Base-by-base conservation (phyloP, 305 asterid genomes). In the Striga hermonthica region DNA sequence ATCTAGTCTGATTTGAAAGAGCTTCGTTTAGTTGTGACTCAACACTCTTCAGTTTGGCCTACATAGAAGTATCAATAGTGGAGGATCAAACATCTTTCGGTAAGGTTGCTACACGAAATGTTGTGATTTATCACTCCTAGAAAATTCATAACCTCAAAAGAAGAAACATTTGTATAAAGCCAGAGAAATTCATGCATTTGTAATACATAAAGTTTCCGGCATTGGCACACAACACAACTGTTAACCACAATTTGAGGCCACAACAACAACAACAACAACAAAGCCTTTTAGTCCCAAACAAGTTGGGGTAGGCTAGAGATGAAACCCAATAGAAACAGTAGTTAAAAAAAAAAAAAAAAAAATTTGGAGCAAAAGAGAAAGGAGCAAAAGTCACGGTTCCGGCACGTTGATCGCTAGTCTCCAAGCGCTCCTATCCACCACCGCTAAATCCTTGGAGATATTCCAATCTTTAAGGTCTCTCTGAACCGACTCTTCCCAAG, bases 1-100 rank as follows among this genome's bases (percentile, higher is more conserved):
- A 72, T 76, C 75, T 75, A 65, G 79, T 66, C 72, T 79, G 85
- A 35, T 73, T 74, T 64, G 82, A 76, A 71, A 81, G 83, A 54
- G 90, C 88, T 80, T 90, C 96, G 65, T 64, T 77, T 63, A 90
- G 72, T 74, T 84, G 91, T 53, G 84, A 81, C 79, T 94, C 97
- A 62, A 81, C 62, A 61, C 74, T 79, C 79, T 87, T 86, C 79
- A 94, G 76, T 70, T 90, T 90, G 70, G 80, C 87, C 99, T 93
- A 65, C 75, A 75, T 54, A 73, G 64, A 69, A 62, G 68, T 69
- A 76, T 47, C 70, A 68, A 50, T 59, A 67, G 50, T 47, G 64
- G 53, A 76, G 59, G 63, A 57, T 65, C 37, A 43, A 41, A 57
- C 6, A 52, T 60, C 59, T 39, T 45, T 75, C 58, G 16, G 52